Evolutionary conservation across 2,329 filamentous ascomycete genomes (phyloP).

Genomic region (Ceratocystis huliohia): DNA sequence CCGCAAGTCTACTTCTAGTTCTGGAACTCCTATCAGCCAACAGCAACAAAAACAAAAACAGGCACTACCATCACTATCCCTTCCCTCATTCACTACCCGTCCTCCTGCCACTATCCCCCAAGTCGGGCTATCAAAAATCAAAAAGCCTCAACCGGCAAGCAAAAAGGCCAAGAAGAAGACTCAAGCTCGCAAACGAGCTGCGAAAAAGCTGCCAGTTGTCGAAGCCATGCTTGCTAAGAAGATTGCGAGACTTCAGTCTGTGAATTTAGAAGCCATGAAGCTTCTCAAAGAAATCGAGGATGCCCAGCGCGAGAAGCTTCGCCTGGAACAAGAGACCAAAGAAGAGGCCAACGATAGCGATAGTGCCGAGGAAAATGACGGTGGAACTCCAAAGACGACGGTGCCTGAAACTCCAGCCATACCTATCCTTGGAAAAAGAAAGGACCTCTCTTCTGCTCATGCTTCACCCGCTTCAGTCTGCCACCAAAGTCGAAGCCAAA

Average conservation of each 20-base stretch:
- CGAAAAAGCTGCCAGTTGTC: conserved; percentile 27
- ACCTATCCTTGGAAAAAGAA: not conserved
- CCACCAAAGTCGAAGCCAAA: not conserved
- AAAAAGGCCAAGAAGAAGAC: conserved; percentile 3
- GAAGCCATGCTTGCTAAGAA: conserved; percentile 27
- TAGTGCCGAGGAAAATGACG: not conserved
- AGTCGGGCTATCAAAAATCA: not conserved
- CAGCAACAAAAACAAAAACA: not conserved
- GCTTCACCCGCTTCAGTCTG: conserved; percentile 2
- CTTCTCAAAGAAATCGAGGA: conserved; percentile 19
- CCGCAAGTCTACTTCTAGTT: conserved; percentile 31
- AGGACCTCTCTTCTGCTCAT: not conserved
- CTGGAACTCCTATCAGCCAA: conserved; percentile 1
- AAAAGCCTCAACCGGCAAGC: not conserved
- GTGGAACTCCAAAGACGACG: not conserved
- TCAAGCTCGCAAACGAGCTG: conserved; percentile 23
- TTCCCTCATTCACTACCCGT: not conserved
- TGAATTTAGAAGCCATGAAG: conserved; percentile 16
- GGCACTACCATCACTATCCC: not conserved
- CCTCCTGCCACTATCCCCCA: not conserved
- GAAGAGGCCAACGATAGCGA: no score
- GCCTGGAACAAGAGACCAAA: conserved; percentile 1
- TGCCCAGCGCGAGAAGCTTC: conserved; percentile 9
- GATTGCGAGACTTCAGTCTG: conserved; percentile 15
- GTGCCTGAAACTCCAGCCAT: not conserved